Base-by-base conservation (phyloP, 495 filamentous ascomycete genomes). In the Trichocladium uniseriatum region DNA sequence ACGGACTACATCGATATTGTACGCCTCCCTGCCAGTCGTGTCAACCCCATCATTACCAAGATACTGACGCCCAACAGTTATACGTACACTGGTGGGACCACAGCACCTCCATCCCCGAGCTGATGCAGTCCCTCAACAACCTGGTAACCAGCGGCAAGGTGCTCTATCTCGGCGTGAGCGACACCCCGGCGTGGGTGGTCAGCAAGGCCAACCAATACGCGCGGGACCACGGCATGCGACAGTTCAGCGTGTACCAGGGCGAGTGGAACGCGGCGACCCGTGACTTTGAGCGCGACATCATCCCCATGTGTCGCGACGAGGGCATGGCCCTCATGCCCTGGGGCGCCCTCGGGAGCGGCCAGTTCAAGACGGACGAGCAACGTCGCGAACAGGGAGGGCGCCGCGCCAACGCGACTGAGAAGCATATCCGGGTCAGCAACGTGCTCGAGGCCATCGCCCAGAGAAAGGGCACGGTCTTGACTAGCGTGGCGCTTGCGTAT, bases 251-350 rank as follows among this genome's bases (percentile, higher is more conserved):
- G 9, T 87, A 84, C 63, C 80, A 84, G 57, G 83, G 83, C 16
- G 66, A 65, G 16, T 86, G 80, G 80, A 75, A 65, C 19, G 80
- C 79, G 8, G 71, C 73, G 0, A 51, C 57, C 6, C 75, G 83
- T n/a, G 83, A 86, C 53, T 76, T 86, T 32, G 83, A 87, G 63
- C 68, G 83, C 16, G 83, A 87, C 1, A 83, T 86, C 45, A 72
- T 86, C 43, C 79, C 79, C 44, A 86, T 87, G 83, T 66, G 60
- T 45, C 60, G 64, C 8, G 73, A 66, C 10, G 81, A 86, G 56
- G 82, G 82, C n/a, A 88, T 89, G 84, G 81, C 66, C 0, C 46
- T 88, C 0, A 70, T 69, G 10, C 82, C 82, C 0, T 87, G 79
- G 76, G 80, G 79, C 5, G 69, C 79, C 0, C 64, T 89, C 2